phyloP scores from a whole-genome alignment of 2,329 filamentous ascomycete species.

The Incumbomyces lentus region DNA sequence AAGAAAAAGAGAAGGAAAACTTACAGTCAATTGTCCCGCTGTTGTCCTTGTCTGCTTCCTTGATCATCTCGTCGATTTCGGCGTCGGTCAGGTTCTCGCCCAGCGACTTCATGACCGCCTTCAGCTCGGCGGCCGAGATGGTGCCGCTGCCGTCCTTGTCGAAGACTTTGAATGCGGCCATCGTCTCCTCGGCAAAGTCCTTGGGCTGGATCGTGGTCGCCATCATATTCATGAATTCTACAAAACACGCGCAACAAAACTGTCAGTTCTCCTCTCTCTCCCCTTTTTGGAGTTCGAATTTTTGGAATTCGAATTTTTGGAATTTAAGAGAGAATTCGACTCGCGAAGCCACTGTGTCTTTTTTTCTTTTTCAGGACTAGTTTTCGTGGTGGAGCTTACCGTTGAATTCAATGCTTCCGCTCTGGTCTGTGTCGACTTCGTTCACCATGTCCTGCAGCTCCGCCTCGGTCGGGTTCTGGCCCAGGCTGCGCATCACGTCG shows the following conservation, averaged over 20 bases:
- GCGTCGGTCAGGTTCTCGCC: constrained; percentile 55
- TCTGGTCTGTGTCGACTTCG: constrained; percentile 55
- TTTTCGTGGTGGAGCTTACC: too few species aligned
- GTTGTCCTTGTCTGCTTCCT: constrained; percentile 54
- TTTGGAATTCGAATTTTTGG: too few species aligned
- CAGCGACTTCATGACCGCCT: constrained; percentile 54
- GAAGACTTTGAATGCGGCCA: constrained; percentile 52
- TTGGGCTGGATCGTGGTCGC: constrained; percentile 52
- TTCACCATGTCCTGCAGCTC: constrained; percentile 59
- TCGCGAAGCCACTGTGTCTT: too few species aligned
- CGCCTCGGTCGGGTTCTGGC: constrained; percentile 51
- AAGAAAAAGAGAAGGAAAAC: too few species aligned
- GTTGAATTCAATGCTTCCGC: constrained; percentile 55
- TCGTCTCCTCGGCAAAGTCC: constrained; percentile 54
- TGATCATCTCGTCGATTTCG: constrained; percentile 57
- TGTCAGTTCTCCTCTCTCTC: too few species aligned
- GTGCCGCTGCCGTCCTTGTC: constrained; percentile 57
- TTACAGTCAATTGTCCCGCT: constrained; percentile 56
- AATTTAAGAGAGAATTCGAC: too few species aligned
- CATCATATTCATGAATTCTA: constrained; percentile 59
- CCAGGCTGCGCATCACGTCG: constrained; percentile 53
- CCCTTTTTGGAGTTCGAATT: too few species aligned
- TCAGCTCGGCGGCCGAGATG: constrained; percentile 53
- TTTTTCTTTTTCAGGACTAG: too few species aligned
- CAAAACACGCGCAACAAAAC: too few species aligned